A percentile compares a stretch with the other conserved stretches of the same genome.
Conservation (phyloP, 2,329 filamentous ascomycete species). For the Calonectria crousiana region DNA sequence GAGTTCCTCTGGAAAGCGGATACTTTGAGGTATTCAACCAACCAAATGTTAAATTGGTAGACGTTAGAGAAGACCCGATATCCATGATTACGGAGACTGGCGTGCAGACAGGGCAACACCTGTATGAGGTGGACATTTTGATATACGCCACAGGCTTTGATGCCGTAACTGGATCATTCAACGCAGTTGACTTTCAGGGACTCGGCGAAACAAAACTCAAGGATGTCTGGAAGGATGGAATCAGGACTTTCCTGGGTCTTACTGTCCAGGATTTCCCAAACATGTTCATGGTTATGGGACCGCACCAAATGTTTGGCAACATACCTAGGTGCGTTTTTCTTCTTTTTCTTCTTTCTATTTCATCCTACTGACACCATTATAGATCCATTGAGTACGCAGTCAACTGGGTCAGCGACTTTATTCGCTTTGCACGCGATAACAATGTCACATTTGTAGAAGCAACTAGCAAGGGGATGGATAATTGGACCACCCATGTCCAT, state of each 20-base stretch:
- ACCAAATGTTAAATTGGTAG: conserved; percentile 27
- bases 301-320: conserved; percentile 59
- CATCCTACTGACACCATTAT: background rate
- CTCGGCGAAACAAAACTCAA: conserved; percentile 53
- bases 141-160: conserved; percentile 40
- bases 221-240: conserved; percentile 52
- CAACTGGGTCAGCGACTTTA: conserved; percentile 50
- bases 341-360: background rate
- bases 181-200: conserved; percentile 57
- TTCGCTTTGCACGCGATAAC: conserved; percentile 48
- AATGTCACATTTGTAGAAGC: conserved; percentile 53
- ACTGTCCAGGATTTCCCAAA: conserved; percentile 59
- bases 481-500: conserved; percentile 63
- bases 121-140: conserved; percentile 35
- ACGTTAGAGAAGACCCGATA: conserved; percentile 32
- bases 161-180: conserved; percentile 47
- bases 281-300: conserved; percentile 60
- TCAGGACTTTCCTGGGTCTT: conserved; percentile 56
- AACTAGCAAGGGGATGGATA: conserved; percentile 51
- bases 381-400: conserved; percentile 53
- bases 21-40: conserved; percentile 31
- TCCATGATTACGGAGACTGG: conserved; percentile 30
- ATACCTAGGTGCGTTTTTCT: conserved; percentile 47
- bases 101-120: conserved; percentile 21
- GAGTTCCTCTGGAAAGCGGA: conserved; percentile 26